phyloP scores from a whole-genome alignment of 768 basidiomycete species.

The Royoungia palumana region DNA sequence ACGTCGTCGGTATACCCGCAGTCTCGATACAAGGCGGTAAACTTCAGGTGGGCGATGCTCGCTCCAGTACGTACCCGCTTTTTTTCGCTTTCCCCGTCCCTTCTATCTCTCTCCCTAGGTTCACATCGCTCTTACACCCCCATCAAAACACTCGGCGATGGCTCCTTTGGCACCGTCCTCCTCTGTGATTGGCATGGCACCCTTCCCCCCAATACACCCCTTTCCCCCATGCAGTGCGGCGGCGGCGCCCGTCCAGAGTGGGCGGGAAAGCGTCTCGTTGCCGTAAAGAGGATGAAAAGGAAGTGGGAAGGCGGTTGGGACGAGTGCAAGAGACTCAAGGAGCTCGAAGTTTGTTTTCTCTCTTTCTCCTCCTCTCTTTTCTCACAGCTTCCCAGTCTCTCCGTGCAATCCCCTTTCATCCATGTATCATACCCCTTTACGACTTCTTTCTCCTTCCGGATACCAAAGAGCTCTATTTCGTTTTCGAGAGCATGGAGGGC shows the following conservation, averaged over 20 bases:
- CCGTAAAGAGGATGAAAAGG: slow-evolving; percentile 98
- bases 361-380: slow-evolving; percentile 11
- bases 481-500: slow-evolving; percentile 99
- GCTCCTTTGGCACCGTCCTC: slow-evolving; percentile 98
- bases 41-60: slow-evolving; percentile 69
- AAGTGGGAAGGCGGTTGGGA: slow-evolving; percentile 98
- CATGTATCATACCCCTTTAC: slow-evolving; percentile 97
- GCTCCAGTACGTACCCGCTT: slow-evolving; percentile 54
- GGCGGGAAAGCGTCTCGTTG: slow-evolving; percentile 90
- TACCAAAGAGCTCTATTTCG: slow-evolving; percentile 96
- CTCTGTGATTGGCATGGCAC: slow-evolving; percentile 99
- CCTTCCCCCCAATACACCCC: slow-evolving; percentile 83
- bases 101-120: slow-evolving; percentile 41
- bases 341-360: slow-evolving; percentile 74
- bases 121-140: slow-evolving; percentile 89
- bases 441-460: slow-evolving; percentile 98
- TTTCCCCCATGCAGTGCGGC: slow-evolving; percentile 95
- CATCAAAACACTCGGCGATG: slow-evolving; percentile 95
- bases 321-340: slow-evolving; percentile 92
- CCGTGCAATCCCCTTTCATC: slow-evolving; percentile 90
- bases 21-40: slow-evolving; percentile 66
- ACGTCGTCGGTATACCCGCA: slow-evolving; percentile 71
- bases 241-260: slow-evolving; percentile 92
- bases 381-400: slow-evolving; percentile 62
- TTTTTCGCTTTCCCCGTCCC: neutral